Evolutionary conservation across 192 early-diverging fungal species (phyloP), one percentile per base, ranked within the genome.

Genomic region (Entomortierella beljakovae): DNA sequence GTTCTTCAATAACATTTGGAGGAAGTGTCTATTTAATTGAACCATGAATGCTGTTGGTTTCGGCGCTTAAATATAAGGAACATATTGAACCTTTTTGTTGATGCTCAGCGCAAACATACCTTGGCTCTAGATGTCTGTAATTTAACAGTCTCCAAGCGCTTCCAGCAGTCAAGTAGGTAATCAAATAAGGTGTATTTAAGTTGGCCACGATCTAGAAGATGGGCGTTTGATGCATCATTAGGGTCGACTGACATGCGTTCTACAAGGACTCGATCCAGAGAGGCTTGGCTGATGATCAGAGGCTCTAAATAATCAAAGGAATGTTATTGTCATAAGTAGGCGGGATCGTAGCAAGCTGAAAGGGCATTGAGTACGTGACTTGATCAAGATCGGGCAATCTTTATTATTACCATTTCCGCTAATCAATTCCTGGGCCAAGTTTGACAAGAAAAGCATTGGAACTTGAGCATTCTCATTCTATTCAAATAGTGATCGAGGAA

Each of bases 161-260:
- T 82, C 91, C 92, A 94, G 80, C 90, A 86, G 26, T 82, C 66
- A 11, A 91, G 57, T 25, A 95, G 71, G 57, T 93, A 95, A 57
- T 91, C 88, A 58, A 92, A 90, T 23, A 81, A 46, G 16, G 79
- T 60, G 1, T 64, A 57, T n/a, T 54, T 59, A 25, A 74, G 56
- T 7, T 83, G 82, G 35, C 75, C 69, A 28, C 80, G 75, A 23
- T 56, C 66, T 23, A 74, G 32, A 5, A 80, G 18, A 20, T 16
- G 32, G 15, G 79, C 71, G 10, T 81, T 71, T 10, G 72, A 71
- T 16, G 82, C 81, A 11, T 87, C 88, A 25, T 83, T 75, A 0
- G 86, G 85, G 38, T 88, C 85, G 6, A 90, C 50, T 18, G 90
- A 90, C 37, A 94, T 83, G 15, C 92, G 88, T 22, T 91, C 90